phyloP scores from a whole-genome alignment of 2,329 filamentous ascomycete species.

The Beauveria caledonica region DNA sequence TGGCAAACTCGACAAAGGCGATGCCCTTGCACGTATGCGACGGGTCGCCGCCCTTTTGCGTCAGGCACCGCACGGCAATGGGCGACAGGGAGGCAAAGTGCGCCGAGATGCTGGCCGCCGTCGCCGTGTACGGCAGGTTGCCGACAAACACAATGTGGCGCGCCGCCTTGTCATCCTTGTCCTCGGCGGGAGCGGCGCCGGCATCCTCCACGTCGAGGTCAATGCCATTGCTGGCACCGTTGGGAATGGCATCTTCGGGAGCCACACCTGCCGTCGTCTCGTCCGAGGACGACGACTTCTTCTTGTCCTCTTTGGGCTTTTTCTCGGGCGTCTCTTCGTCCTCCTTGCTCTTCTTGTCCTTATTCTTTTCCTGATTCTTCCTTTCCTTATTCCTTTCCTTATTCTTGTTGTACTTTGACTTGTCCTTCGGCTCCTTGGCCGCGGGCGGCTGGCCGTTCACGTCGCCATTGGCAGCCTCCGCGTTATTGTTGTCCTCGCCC shows the following conservation, averaged over 20 bases:
- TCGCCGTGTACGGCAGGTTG: conserved; percentile 83
- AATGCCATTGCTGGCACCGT: conserved; percentile 25
- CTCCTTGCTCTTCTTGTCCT: conserved; percentile 22
- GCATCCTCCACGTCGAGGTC: conserved; percentile 12
- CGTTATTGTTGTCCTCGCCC: conserved; percentile 22
- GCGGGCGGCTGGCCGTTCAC: conserved; percentile 17
- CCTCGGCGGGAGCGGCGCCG: conserved; percentile 12
- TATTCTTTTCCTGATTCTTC: too few species aligned
- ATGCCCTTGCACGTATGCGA: conserved; percentile 60
- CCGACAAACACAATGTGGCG: conserved; percentile 39
- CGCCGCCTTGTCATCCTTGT: conserved; percentile 19
- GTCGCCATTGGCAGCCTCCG: conserved; percentile 15
- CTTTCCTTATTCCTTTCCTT: too few species aligned
- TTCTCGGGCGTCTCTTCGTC: conserved; percentile 19
- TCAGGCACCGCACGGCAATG: conserved; percentile 51
- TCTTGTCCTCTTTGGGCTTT: conserved; percentile 18
- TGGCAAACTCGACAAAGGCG: conserved; percentile 83
- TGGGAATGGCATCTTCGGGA: conserved; percentile 14
- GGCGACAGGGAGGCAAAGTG: conserved; percentile 67
- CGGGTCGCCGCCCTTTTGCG: conserved; percentile 53
- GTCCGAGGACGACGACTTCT: conserved; percentile 12
- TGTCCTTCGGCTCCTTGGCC: conserved; percentile 16
- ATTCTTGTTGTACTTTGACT: conserved; percentile 13
- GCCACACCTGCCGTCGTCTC: conserved; percentile 12
- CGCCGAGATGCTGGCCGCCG: conserved; percentile 54